These are phyloP conservation scores for Pseudonectria foliicola DNA, from an alignment of 2,329 filamentous ascomycete species.

Conservation along the genomic window DNA sequence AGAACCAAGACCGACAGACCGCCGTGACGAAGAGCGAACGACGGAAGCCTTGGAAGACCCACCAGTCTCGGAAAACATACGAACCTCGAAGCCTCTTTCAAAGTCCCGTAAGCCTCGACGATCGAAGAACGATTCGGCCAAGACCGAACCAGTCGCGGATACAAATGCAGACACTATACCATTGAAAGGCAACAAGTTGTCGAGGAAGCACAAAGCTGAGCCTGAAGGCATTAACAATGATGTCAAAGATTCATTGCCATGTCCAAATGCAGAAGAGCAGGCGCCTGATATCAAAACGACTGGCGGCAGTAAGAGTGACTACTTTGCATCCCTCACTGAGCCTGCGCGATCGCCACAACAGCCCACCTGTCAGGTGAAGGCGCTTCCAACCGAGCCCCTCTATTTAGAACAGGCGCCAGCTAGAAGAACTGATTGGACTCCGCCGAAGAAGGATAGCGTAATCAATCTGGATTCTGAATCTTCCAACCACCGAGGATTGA, in stretches of 20 bases:
- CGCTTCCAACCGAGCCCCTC: constrained; percentile 26
- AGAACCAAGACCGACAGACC: too few relatives aligned
- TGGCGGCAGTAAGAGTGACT: constrained; percentile 27
- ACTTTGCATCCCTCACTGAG: constrained; percentile 22
- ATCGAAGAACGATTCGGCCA: constrained; percentile 9
- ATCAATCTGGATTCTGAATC: constrained; percentile 24
- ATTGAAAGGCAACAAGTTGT: constrained; percentile 24
- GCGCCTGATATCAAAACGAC: constrained; percentile 11
- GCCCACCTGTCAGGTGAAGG: constrained; percentile 4
- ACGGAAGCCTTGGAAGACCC: too few relatives aligned
- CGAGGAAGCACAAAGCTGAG: constrained; percentile 29
- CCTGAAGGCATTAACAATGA: neutral
- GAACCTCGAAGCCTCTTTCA: constrained; percentile 8
- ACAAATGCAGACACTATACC: constrained; percentile 1
- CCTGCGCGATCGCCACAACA: constrained; percentile 5
- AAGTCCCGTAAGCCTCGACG: constrained; percentile 13
- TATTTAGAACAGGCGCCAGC: constrained; percentile 42
- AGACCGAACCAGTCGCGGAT: constrained; percentile 6
- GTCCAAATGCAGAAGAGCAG: constrained; percentile 12
- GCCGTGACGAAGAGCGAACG: neutral
- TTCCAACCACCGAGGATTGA: constrained; percentile 14
- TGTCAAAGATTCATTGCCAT: constrained; percentile 14
- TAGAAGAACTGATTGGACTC: constrained; percentile 62
- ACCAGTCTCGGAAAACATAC: too few relatives aligned
- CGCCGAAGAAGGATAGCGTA: constrained; percentile 39